Evolutionary conservation across 805 yeast genomes (phyloP), one percentile per base, ranked within the genome.

Genomic region (Spathaspora boniae): DNA sequence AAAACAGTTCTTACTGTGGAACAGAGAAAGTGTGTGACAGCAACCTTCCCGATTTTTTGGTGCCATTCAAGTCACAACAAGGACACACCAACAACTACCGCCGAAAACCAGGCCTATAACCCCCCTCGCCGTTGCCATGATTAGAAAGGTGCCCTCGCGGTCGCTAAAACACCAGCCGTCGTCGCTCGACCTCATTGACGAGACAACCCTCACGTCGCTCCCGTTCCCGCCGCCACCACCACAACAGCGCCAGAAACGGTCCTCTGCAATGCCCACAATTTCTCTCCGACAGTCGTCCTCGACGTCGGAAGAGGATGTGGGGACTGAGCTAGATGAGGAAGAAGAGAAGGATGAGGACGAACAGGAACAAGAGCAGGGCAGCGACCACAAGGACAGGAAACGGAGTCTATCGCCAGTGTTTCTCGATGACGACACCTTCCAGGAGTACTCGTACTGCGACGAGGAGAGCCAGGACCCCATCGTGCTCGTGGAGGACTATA

Each of bases 401-500:
- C 77, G 44, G 83, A 77, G 45, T 77, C 76, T 47, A 61, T 77
- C 23, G 27, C 21, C 16, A 25, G n/a, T 20, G 18, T 20, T 14
- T n/a, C n/a, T 23, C 9, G 27, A 29, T 16, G 31, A 18, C 14
- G 14, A 14, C 16, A 27, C 26, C 16, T 16, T 6, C n/a, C 5
- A 17, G 9, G 24, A 20, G 36, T 48, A 14, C 15, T 14, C 24
- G 11, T 31, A 31, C n/a, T n/a, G n/a, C 6, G 37, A 20, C 25
- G 50, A 47, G 6, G 61, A 54, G 16, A 44, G 43, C 9, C 58
- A 61, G 24, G 68, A 62, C 31, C 72, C 65, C 7, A 65, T 62
- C 11, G 76, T 77, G 1, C 51, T 78, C 14, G 70, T 78, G 7
- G 84, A 78, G 45, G 84, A 78, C 46, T 78, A 78, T 48, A 62